Conservation (phyloP, 345 rosid genomes). For the Linum usitatissimum region DNA sequence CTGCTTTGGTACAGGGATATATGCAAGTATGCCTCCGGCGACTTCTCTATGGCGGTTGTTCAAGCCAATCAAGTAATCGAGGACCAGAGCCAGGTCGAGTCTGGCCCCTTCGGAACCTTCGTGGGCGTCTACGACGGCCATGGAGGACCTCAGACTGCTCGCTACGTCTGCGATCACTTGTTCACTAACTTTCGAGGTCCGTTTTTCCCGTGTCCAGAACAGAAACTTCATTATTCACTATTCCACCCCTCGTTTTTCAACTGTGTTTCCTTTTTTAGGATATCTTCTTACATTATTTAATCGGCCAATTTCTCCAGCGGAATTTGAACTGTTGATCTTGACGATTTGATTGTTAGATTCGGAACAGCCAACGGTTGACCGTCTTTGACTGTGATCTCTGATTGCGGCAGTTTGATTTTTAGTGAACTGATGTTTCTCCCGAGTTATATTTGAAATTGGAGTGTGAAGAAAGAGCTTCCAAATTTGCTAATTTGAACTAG, state of each 20-base stretch:
- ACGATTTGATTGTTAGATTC: constrained; percentile 2
- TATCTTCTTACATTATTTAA: neutral
- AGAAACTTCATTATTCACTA: no score
- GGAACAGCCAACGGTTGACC: no score
- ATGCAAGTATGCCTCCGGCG: constrained; percentile 56
- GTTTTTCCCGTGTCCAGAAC: constrained; percentile 11
- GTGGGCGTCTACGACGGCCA: constrained; percentile 92
- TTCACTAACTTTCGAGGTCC: constrained; percentile 69
- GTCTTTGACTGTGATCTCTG: no score
- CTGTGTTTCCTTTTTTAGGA: neutral
- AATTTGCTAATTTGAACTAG: no score
- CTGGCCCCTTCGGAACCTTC: constrained; percentile 81
- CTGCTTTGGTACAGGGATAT: constrained; percentile 71
- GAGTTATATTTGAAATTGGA: no score
- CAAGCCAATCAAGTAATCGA: constrained; percentile 85
- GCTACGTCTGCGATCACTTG: constrained; percentile 70
- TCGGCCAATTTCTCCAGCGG: neutral
- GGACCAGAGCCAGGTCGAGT: constrained; percentile 87
- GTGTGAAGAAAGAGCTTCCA: no score
- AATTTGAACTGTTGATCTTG: constrained; percentile 6
- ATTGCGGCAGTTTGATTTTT: no score
- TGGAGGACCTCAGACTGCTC: constrained; percentile 86
- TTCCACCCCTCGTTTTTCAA: neutral
- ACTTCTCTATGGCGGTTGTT: constrained; percentile 82
- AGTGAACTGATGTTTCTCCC: no score